These are phyloP conservation scores for Linum usitatissimum DNA, from an alignment of 345 rosid genomes.

Conservation along the genomic window DNA sequence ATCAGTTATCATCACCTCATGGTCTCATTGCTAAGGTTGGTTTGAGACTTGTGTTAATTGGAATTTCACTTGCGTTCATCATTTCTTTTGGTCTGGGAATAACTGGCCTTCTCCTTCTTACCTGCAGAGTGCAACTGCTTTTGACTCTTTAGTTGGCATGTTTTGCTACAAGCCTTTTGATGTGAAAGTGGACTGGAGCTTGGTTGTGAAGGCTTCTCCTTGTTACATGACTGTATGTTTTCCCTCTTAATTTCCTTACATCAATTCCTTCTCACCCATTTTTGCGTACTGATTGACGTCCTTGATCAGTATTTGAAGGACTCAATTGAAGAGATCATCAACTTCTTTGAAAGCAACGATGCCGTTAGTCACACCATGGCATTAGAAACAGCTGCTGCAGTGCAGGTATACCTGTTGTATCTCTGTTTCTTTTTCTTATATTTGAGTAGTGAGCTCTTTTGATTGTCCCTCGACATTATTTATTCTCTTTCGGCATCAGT, in stretches of 20 bases:
- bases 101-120: constrained; percentile 5
- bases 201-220: constrained; percentile 91
- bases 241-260: constrained; percentile 11
- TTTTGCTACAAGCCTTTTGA: constrained; percentile 93
- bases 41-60: neutral
- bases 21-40: constrained; percentile 93
- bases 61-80: neutral
- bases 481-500: too few relatives aligned
- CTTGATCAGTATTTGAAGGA: constrained; percentile 79
- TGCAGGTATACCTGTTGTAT: constrained; percentile 52
- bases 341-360: constrained; percentile 72
- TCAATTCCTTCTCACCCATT: neutral
- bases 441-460: neutral
- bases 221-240: constrained; percentile 80
- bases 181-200: constrained; percentile 92
- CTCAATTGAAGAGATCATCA: constrained; percentile 55
- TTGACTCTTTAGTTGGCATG: constrained; percentile 62
- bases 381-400: constrained; percentile 92
- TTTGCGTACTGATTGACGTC: constrained; percentile 16
- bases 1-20: constrained; percentile 79
- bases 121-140: constrained; percentile 78
- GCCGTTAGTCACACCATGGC: constrained; percentile 86
- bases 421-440: neutral
- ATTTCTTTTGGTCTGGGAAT: constrained; percentile 9
- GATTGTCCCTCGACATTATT: too few relatives aligned